Percentiles rank a stretch among this genome's conserved stretches.
phyloP scores from a whole-genome alignment of 169 alveolate species.

The Babesia divergens region DNA sequence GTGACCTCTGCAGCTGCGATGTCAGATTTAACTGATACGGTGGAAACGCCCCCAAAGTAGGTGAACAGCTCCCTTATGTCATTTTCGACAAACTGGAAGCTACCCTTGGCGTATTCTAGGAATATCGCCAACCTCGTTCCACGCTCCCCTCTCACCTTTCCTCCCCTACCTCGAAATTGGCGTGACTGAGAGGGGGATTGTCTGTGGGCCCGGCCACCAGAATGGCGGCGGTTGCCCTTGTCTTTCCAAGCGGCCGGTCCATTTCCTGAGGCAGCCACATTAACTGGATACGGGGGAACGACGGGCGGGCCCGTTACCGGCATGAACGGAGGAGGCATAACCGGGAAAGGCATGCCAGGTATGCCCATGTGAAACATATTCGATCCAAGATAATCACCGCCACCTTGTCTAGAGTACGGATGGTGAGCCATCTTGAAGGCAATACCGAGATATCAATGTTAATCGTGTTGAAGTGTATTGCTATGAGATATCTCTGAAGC shows the following conservation, averaged over 20 bases:
- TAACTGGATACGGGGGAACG: not conserved
- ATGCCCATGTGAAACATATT: not conserved
- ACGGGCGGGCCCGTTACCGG: not conserved
- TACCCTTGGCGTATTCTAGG: conserved; percentile 14
- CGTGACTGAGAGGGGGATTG: not conserved
- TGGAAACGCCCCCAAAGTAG: conserved; percentile 34
- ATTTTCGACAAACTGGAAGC: conserved; percentile 31
- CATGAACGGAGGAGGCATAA: not conserved
- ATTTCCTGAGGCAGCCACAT: not conserved
- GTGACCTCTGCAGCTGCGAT: conserved; percentile 58
- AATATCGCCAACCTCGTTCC: conserved; percentile 31
- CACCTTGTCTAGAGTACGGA: not conserved
- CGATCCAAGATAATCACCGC: not conserved
- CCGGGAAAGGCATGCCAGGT: not conserved
- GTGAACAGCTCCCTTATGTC: conserved; percentile 58
- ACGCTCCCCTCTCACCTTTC: not conserved
- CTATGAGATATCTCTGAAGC: too few relatives aligned
- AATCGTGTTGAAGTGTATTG: too few relatives aligned
- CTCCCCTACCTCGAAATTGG: not conserved
- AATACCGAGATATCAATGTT: not conserved
- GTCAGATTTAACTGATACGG: conserved; percentile 5
- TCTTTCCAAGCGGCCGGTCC: not conserved
- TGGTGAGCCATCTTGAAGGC: conserved; percentile 19
- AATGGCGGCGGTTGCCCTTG: not conserved
- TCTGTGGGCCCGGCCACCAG: not conserved